Base-by-base conservation (phyloP, 1,284 basidiomycete genomes). In the Sanghuangporus weigelae region DNA sequence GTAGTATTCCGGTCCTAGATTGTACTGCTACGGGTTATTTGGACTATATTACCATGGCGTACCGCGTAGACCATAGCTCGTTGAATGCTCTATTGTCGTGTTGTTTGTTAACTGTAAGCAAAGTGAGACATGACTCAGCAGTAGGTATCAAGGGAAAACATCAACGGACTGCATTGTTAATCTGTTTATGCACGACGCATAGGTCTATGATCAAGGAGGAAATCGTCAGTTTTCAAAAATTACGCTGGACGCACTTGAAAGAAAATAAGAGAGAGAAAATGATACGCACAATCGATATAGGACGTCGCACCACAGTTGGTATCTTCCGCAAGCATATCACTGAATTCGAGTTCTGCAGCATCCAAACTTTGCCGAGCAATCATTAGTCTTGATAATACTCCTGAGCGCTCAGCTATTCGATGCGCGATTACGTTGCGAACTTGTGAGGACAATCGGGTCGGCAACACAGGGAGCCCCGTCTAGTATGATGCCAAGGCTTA, bases 321-420 rank as follows among this genome's bases (percentile, higher is more conserved):
- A 76, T 99, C 97, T 77, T 99, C 97, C 12, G 98, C 87, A 14
- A 99, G 81, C 87, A 96, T 92, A 78, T 99, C 97, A 67, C 92
- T 94, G 70, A 96, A 96, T 73, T 99, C 97, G 60, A 99, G 86
- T 77, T 99, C 97, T 64, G 87, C 82, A 10, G 89, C 96, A 73
- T 99, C 97, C 72, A 95, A 80, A 72, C 98, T 95, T 74, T 99
- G 97, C 14, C 97, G 84, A 0, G 93, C 93, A 55, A 98, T 81
- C 42, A 88, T 77, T 65, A 98, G 83, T 60, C 90, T 92, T 1
- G 81, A 74, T 16, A 82, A 77, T 7, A 88, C 86, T 12, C 81
- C 77, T 53, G 79, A 79, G 44, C 93, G 81, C 66, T 88, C 84
- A 2, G 73, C 67, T 60, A 85, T 81, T 55, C 94, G 87, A 67